Evolutionary conservation across 139 green algal genomes (phyloP).

Genomic region (Mesotaenium endlicherianum): DNA sequence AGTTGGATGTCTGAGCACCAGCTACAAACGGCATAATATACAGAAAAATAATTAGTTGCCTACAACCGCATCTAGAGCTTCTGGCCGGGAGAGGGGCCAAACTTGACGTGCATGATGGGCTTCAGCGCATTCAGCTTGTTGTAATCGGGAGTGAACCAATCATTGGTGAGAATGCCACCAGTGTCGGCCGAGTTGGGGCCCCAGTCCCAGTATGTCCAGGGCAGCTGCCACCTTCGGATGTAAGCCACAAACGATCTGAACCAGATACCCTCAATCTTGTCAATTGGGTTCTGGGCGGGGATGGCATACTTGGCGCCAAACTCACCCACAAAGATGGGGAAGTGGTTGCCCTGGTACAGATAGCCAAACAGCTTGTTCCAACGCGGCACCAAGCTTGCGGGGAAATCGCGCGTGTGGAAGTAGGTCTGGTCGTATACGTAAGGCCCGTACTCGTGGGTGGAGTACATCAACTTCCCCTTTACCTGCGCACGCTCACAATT

Average conservation of each 20-base stretch:
- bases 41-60: no score
- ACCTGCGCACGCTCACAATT: conserved; percentile 16
- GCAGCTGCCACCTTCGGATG: background rate
- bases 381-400: background rate
- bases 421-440: conserved; percentile 25
- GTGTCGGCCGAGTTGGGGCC: conserved; percentile 26
- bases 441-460: conserved; percentile 35
- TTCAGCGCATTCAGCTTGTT: background rate
- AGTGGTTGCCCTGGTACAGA: background rate
- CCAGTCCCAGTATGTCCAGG: conserved; percentile 19
- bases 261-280: background rate
- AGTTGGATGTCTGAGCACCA: no score
- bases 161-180: conserved; percentile 20
- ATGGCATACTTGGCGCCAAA: conserved; percentile 8
- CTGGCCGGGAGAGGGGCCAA: background rate
- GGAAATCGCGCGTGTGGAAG: conserved; percentile 5
- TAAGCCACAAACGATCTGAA: background rate
- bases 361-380: conserved; percentile 18
- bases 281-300: background rate
- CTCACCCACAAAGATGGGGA: conserved; percentile 34
- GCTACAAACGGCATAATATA: no score
- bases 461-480: conserved; percentile 11
- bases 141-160: background rate
- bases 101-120: background rate
- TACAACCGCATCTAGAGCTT: background rate